Percentiles rank a stretch among this genome's conserved stretches.
Conservation (phyloP, 768 basidiomycete species). For the Leccinum sublutescens region DNA sequence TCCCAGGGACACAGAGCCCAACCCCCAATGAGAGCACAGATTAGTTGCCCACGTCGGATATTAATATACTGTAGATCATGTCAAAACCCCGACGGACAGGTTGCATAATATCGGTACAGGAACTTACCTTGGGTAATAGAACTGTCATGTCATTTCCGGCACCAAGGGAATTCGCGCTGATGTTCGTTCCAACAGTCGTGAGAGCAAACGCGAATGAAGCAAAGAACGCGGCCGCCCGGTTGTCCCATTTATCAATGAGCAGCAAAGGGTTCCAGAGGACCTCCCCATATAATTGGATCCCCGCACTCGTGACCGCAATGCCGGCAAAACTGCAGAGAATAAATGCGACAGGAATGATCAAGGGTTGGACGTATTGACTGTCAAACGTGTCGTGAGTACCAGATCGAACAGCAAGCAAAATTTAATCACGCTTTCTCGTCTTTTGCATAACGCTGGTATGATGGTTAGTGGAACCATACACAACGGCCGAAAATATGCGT, state of each 20-base stretch:
- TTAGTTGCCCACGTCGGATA: conserved; percentile 72
- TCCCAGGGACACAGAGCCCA: conserved; percentile 90
- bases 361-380: conserved; percentile 71
- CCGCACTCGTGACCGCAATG: conserved; percentile 78
- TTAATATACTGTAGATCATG: conserved; percentile 45
- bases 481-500: not conserved
- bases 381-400: conserved; percentile 5
- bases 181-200: conserved; percentile 38
- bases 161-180: conserved; percentile 61
- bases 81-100: not conserved
- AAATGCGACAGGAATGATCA: conserved; percentile 76
- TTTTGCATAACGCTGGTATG: conserved; percentile 65
- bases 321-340: conserved; percentile 77
- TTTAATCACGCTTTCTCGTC: conserved; percentile 38
- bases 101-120: not conserved
- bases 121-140: conserved; percentile 64
- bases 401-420: not conserved
- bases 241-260: conserved; percentile 80
- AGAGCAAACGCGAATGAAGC: conserved; percentile 65
- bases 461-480: not conserved
- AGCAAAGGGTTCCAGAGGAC: conserved; percentile 60
- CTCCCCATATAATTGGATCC: conserved; percentile 52
- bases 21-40: conserved; percentile 79
- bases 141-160: conserved; percentile 85
- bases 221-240: conserved; percentile 85